Conservation (phyloP, 192 early-diverging fungal genomes). For the Entrophospora sp. region DNA sequence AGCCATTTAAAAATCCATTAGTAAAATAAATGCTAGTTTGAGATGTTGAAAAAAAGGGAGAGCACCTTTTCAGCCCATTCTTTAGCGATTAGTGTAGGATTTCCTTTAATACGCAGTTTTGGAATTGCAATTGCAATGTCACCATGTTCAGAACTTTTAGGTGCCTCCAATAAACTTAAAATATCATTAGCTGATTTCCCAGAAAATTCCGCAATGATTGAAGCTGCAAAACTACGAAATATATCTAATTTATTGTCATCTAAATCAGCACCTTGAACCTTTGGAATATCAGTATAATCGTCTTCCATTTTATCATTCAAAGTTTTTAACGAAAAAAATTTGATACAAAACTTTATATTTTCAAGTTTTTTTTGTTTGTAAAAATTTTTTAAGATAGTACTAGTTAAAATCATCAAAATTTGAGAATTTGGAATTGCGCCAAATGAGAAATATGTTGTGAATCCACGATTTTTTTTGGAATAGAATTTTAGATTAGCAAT, state of each 20-base stretch:
- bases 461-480: too few species aligned
- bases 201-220: constrained; percentile 46
- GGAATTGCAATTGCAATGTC: constrained; percentile 66
- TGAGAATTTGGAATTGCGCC: too few species aligned
- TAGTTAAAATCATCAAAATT: too few species aligned
- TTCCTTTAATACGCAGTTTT: constrained; percentile 57
- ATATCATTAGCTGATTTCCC: constrained; percentile 35
- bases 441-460: too few species aligned
- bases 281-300: too few species aligned
- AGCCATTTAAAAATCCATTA: neutral
- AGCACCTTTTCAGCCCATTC: constrained; percentile 48
- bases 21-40: neutral
- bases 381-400: too few species aligned
- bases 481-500: too few species aligned
- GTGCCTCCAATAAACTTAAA: constrained; percentile 48
- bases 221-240: constrained; percentile 57
- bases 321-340: too few species aligned
- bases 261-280: constrained; percentile 37
- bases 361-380: too few species aligned
- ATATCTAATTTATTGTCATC: constrained; percentile 45
- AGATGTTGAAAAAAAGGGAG: neutral
- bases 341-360: too few species aligned
- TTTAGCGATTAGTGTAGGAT: constrained; percentile 55
- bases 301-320: too few species aligned
- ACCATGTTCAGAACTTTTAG: constrained; percentile 52